A percentile compares a stretch with the other conserved stretches of the same genome.
Evolutionary conservation across 768 basidiomycete genomes (phyloP).

Genomic region (Wakefieldia striispora): DNA sequence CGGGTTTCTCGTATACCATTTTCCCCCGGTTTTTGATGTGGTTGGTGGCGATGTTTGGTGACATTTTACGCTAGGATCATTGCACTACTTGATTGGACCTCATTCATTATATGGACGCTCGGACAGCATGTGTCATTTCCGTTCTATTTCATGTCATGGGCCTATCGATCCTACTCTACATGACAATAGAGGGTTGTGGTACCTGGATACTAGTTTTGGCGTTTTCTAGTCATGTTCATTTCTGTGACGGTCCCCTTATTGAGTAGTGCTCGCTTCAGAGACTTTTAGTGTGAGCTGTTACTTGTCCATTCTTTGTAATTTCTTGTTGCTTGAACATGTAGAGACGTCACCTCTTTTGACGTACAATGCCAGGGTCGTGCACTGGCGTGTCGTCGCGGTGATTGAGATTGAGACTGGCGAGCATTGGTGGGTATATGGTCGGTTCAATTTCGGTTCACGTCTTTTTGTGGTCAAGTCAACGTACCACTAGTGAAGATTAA

Average conservation of each 20-base stretch:
- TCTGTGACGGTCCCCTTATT: background rate
- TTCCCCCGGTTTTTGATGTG: conserved; percentile 9
- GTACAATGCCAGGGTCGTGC: background rate
- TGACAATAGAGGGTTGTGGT: background rate
- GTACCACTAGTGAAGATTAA: too few relatives aligned
- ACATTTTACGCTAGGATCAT: conserved; percentile 16
- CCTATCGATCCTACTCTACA: background rate
- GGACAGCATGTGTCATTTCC: conserved; percentile 12
- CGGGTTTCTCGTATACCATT: conserved; percentile 14
- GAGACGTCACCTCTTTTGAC: too few relatives aligned
- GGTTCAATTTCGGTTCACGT: too few relatives aligned
- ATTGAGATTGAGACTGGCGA: too few relatives aligned
- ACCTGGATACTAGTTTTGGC: background rate
- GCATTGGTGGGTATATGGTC: too few relatives aligned
- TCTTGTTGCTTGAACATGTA: background rate
- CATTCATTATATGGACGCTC: conserved; percentile 14
- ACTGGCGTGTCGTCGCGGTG: too few relatives aligned
- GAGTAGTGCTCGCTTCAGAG: background rate
- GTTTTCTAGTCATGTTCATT: background rate
- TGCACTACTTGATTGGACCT: conserved; percentile 18
- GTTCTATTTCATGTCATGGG: conserved; percentile 4
- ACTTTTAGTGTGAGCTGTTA: background rate
- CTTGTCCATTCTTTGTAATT: conserved; percentile 5
- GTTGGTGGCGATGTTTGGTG: conserved; percentile 8
- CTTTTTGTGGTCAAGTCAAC: too few relatives aligned